phyloP scores from a whole-genome alignment of 352 stramenopile genomes.

The Globisporangium iwayamae region DNA sequence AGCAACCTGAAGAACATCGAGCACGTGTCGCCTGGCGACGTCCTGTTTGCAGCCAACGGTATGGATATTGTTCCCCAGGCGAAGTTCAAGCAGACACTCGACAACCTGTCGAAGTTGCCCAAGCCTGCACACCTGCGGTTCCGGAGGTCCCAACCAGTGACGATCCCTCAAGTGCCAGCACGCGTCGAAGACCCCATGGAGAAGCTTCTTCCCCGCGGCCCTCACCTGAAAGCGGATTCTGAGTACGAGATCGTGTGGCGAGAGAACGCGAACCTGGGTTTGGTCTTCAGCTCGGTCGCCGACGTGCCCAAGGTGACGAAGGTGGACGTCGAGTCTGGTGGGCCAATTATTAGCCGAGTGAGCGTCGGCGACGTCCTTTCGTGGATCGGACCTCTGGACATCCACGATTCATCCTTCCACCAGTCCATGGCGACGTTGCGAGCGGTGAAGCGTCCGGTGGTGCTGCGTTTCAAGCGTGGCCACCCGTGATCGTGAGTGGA shows the following conservation, averaged over 20 bases:
- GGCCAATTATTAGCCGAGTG: conserved; percentile 66
- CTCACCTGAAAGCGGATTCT: conserved; percentile 46
- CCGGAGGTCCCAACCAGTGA: conserved; percentile 36
- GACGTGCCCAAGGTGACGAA: conserved; percentile 81
- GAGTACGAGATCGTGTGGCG: conserved; percentile 86
- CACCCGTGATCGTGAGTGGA: conserved; percentile 9
- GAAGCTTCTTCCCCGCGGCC: conserved; percentile 44
- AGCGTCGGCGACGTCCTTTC: conserved; percentile 72
- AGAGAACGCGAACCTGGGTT: conserved; percentile 77
- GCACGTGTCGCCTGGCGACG: conserved; percentile 62
- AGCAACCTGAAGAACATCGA: conserved; percentile 79
- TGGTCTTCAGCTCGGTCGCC: conserved; percentile 80
- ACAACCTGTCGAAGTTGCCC: conserved; percentile 64
- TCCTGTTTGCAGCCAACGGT: conserved; percentile 69
- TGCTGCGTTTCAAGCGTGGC: conserved; percentile 73
- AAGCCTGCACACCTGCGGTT: conserved; percentile 73
- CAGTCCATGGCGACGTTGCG: conserved; percentile 82
- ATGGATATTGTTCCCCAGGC: conserved; percentile 68
- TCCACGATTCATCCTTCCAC: conserved; percentile 75
- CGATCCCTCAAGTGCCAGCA: conserved; percentile 10
- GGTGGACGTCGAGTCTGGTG: conserved; percentile 74
- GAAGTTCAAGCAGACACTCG: conserved; percentile 79
- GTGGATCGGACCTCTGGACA: conserved; percentile 77
- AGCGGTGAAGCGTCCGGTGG: conserved; percentile 75
- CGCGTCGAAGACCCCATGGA: conserved; percentile 40